Evolutionary conservation across 768 basidiomycete genomes (phyloP).

Genomic region (Mycena indigotica): DNA sequence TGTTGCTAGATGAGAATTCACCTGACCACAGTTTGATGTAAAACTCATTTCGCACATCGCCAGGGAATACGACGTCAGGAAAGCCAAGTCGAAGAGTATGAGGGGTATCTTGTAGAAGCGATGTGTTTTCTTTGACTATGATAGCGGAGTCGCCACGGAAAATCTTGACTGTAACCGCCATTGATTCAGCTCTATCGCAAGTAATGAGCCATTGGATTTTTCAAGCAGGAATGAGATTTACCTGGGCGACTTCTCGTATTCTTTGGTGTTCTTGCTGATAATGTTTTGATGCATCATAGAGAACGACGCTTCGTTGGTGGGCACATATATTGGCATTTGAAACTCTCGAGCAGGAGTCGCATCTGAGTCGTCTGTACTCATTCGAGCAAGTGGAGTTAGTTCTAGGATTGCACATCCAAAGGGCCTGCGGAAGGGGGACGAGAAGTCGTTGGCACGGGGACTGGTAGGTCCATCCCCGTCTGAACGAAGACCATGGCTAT

Average conservation of each 20-base stretch:
- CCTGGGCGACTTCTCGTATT: conserved; percentile 84
- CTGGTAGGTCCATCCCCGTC: conserved; percentile 18
- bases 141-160: conserved; percentile 81
- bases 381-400: conserved; percentile 70
- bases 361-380: conserved; percentile 65
- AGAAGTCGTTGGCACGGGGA: conserved; percentile 38
- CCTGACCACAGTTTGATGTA: conserved; percentile 97
- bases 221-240: conserved; percentile 34
- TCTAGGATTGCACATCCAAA: conserved; percentile 97
- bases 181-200: conserved; percentile 70
- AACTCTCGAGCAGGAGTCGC: conserved; percentile 71
- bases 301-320: conserved; percentile 81
- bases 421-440: conserved; percentile 71
- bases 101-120: conserved; percentile 78
- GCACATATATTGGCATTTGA: conserved; percentile 85
- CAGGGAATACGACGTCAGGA: conserved; percentile 94
- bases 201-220: conserved; percentile 7
- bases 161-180: conserved; percentile 82
- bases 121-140: conserved; percentile 82
- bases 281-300: conserved; percentile 96
- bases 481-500: conserved; percentile 34
- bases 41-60: conserved; percentile 88
- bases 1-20: conserved; percentile 68
- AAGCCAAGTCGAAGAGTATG: conserved; percentile 88
- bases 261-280: conserved; percentile 73